These are phyloP conservation scores for Hyphopichia fennica DNA, from an alignment of 1,139 yeast species.

Conservation along the genomic window DNA sequence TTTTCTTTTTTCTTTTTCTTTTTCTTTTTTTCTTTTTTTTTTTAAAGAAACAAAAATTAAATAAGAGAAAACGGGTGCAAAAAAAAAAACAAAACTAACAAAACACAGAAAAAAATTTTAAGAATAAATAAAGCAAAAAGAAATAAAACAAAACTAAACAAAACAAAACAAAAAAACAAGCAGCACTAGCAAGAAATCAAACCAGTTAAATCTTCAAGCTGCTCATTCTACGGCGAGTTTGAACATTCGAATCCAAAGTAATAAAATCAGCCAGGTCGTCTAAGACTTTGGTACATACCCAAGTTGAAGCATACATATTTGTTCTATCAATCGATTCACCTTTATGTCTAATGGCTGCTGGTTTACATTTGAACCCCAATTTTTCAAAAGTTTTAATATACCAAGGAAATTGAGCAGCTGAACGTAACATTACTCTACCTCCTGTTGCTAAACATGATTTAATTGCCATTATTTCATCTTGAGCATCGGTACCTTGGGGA, in stretches of 20 bases:
- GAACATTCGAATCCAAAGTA: slow-evolving; percentile 4
- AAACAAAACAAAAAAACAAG: not conserved
- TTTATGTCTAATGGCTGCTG: slow-evolving; percentile 66
- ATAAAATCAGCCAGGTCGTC: slow-evolving; percentile 11
- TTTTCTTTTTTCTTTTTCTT: not conserved
- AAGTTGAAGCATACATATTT: slow-evolving; percentile 86
- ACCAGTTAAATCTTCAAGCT: slow-evolving; percentile 27
- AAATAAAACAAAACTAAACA: not conserved
- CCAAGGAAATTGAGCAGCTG: slow-evolving; percentile 78
- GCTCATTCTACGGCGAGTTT: slow-evolving; percentile 31
- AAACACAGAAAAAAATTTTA: not conserved
- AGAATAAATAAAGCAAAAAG: not conserved
- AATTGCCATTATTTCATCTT: slow-evolving; percentile 64
- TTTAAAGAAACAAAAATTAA: not conserved
- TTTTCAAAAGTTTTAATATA: slow-evolving; percentile 67
- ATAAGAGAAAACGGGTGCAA: not conserved
- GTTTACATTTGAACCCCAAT: slow-evolving; percentile 63
- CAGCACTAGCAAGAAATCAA: not conserved
- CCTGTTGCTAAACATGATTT: slow-evolving; percentile 61
- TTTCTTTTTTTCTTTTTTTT: not conserved
- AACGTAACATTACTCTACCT: slow-evolving; percentile 76
- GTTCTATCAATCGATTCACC: slow-evolving; percentile 73
- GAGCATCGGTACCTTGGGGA: slow-evolving; percentile 62
- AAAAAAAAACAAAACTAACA: too few relatives aligned
- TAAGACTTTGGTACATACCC: slow-evolving; percentile 67